A percentile compares a stretch with the other conserved stretches of the same genome.
phyloP scores from a whole-genome alignment of 306 rosid species.

The Prinsepia uniflora region DNA sequence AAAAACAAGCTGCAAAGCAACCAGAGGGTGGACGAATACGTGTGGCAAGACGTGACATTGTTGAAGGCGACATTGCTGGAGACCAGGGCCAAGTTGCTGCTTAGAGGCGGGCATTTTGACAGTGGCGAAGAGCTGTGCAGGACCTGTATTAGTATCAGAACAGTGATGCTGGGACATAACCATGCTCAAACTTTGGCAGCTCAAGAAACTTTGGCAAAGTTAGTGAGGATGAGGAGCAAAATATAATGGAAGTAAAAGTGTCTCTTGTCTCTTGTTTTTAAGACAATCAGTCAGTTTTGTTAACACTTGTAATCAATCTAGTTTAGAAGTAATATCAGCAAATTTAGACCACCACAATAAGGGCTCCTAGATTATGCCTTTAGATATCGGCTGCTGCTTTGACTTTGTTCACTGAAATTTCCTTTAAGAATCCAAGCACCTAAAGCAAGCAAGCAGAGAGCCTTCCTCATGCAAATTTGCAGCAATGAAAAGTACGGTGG shows the following conservation, averaged over 20 bases:
- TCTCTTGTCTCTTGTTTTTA: background rate
- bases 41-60: conserved; percentile 89
- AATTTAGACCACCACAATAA: background rate
- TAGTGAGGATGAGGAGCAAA: conserved; percentile 81
- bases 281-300: conserved; percentile 27
- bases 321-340: conserved; percentile 21
- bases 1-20: conserved; percentile 57
- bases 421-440: background rate
- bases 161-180: conserved; percentile 83
- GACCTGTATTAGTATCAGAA: conserved; percentile 82
- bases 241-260: conserved; percentile 25
- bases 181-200: conserved; percentile 82
- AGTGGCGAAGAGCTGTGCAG: conserved; percentile 73
- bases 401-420: background rate
- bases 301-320: conserved; percentile 22
- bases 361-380: background rate
- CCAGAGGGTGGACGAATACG: conserved; percentile 70
- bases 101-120: conserved; percentile 74
- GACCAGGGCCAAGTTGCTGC: conserved; percentile 74
- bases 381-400: background rate
- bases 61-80: conserved; percentile 80
- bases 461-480: background rate
- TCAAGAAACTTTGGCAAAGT: conserved; percentile 75
- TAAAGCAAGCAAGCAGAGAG: background rate
- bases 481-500: background rate